Conservation (phyloP, 2,329 filamentous ascomycete genomes). For the Venturia aucupariae region DNA sequence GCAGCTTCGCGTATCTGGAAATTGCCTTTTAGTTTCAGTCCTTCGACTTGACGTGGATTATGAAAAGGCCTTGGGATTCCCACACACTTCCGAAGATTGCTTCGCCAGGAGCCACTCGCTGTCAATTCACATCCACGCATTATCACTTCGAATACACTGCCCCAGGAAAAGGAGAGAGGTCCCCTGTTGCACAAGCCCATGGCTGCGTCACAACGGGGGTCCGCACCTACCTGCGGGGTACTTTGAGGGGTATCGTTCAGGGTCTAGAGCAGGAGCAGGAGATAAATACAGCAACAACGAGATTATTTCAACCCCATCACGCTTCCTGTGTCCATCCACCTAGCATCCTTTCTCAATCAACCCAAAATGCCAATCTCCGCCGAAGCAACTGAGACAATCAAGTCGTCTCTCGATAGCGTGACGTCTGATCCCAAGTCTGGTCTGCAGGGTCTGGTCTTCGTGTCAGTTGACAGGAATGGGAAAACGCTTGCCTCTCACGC, state of each 20-base stretch:
- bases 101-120: background rate
- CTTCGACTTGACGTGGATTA: too few relatives aligned
- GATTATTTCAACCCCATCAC: background rate
- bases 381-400: slow-evolving; percentile 25
- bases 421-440: slow-evolving; percentile 29
- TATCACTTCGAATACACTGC: background rate
- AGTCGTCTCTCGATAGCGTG: slow-evolving; percentile 30
- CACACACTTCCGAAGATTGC: background rate
- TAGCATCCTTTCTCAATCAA: background rate
- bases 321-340: background rate
- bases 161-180: background rate
- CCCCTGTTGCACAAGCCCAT: background rate
- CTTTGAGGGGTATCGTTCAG: background rate
- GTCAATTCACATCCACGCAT: background rate
- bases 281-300: background rate
- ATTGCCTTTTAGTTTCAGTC: background rate
- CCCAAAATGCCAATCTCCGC: slow-evolving; percentile 17
- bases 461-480: slow-evolving; percentile 41
- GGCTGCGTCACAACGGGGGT: background rate
- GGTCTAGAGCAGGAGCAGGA: background rate
- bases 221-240: slow-evolving; percentile 4
- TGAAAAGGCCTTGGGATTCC: too few relatives aligned
- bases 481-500: slow-evolving; percentile 35
- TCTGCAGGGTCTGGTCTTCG: slow-evolving; percentile 38
- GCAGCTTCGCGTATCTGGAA: background rate